These are phyloP conservation scores for Pichia kluyveri DNA, from an alignment of 805 yeast genomes.

Conservation along the genomic window DNA sequence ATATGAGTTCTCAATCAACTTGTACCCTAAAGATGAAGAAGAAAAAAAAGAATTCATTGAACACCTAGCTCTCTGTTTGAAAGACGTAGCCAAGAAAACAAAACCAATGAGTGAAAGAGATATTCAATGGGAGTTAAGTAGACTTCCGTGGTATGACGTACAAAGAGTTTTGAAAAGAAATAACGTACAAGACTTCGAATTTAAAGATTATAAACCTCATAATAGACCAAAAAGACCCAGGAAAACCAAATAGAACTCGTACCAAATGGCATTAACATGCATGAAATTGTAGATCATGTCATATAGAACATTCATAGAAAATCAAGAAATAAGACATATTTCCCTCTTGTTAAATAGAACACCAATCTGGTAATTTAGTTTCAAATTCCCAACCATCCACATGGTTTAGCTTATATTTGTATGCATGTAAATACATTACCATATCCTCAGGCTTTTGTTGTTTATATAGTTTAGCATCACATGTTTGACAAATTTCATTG, in stretches of 20 bases:
- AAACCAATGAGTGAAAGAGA: constrained; percentile 2
- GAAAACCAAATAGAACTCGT: not conserved
- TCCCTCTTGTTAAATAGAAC: constrained; percentile 15
- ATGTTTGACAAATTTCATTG: constrained; percentile 24
- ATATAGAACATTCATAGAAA: not conserved
- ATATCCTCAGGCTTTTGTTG: constrained; percentile 24
- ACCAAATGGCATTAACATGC: not conserved
- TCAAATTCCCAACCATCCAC: constrained; percentile 27
- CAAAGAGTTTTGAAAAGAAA: constrained; percentile 4
- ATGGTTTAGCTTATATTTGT: constrained; percentile 25
- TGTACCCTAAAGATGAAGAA: constrained; percentile 9
- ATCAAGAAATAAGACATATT: no score
- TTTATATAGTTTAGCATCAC: constrained; percentile 26
- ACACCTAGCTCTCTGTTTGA: constrained; percentile 12
- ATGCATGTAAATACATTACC: constrained; percentile 42
- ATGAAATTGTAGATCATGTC: not conserved
- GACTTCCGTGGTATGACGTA: constrained; percentile 15
- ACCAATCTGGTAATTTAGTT: constrained; percentile 42
- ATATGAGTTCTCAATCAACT: constrained; percentile 13
- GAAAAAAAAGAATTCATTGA: constrained; percentile 11
- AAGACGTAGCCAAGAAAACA: constrained; percentile 1
- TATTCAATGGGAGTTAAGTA: constrained; percentile 7
- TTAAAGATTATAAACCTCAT: not conserved
- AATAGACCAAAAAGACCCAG: not conserved
- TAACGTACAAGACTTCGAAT: not conserved